Percentiles rank a stretch among this genome's conserved stretches.
These are phyloP conservation scores for Cladosporium sp. DNA, from an alignment of 2,329 filamentous ascomycete genomes.

Conservation along the genomic window DNA sequence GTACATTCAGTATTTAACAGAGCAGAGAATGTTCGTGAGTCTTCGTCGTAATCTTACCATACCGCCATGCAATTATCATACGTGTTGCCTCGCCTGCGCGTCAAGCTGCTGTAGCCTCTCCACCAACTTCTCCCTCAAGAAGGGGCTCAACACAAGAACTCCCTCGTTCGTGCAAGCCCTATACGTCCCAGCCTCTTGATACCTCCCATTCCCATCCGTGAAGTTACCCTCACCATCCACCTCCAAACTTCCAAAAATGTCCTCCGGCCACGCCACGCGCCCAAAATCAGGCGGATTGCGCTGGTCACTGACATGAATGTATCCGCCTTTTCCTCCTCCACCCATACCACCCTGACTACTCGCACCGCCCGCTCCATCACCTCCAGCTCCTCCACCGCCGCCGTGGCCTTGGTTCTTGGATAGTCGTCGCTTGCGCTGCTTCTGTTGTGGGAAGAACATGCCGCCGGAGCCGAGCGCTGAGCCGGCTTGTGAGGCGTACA, in stretches of 20 bases:
- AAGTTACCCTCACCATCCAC: constrained; percentile 60
- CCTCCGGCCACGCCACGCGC: constrained; percentile 65
- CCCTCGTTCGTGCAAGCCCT: constrained; percentile 61
- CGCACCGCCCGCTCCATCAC: constrained; percentile 56
- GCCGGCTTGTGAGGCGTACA: constrained; percentile 60
- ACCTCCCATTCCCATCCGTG: constrained; percentile 56
- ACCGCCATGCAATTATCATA: neutral
- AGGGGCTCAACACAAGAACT: constrained; percentile 44
- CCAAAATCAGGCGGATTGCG: constrained; percentile 64
- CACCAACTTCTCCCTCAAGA: constrained; percentile 36
- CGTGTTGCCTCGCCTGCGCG: constrained; percentile 24
- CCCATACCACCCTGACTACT: constrained; percentile 60
- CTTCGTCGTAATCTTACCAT: neutral
- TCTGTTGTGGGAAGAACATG: constrained; percentile 45
- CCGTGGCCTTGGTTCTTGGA: constrained; percentile 27
- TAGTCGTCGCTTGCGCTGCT: constrained; percentile 27
- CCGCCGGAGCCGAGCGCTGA: constrained; percentile 55
- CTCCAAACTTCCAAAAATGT: constrained; percentile 66
- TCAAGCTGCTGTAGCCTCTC: constrained; percentile 37
- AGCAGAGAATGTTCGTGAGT: neutral
- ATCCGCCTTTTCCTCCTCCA: constrained; percentile 59
- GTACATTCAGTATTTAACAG: neutral
- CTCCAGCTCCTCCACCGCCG: constrained; percentile 43
- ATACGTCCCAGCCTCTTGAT: constrained; percentile 64
- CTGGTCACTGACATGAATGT: constrained; percentile 63